Conservation (phyloP, 73 alveolate genomes). For the Uronychia setigera region DNA sequence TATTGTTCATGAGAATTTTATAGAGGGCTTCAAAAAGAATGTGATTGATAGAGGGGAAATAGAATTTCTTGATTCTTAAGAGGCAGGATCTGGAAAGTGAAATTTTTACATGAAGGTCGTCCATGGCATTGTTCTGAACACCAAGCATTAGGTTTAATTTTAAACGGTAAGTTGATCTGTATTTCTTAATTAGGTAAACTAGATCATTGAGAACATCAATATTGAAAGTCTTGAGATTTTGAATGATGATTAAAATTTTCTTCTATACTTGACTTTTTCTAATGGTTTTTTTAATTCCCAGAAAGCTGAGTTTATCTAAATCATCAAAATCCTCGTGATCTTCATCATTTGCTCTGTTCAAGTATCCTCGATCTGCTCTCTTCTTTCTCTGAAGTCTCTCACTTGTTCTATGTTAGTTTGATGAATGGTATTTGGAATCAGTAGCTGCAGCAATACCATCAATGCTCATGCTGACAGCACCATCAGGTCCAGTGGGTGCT, state of each 20-base stretch:
- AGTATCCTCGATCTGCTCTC: neutral
- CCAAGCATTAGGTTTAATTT: constrained; percentile 56
- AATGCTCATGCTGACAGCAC: too few relatives aligned
- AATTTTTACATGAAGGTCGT: constrained; percentile 43
- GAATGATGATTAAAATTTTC: constrained; percentile 36
- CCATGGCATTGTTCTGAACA: constrained; percentile 50
- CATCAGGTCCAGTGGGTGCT: constrained; percentile 3
- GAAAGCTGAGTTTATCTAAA: neutral
- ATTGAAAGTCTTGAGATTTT: constrained; percentile 53
- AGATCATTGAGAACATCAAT: constrained; percentile 45
- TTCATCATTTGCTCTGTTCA: neutral
- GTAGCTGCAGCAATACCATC: too few relatives aligned
- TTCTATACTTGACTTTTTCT: neutral
- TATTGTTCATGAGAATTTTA: neutral
- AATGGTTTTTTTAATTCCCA: neutral
- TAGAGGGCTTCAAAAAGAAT: constrained; percentile 19
- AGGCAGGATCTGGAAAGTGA: constrained; percentile 20
- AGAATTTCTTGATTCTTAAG: constrained; percentile 47
- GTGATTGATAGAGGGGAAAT: constrained; percentile 47
- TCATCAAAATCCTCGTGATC: neutral
- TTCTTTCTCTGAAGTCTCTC: neutral
- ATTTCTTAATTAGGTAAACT: constrained; percentile 47
- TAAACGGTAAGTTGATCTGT: constrained; percentile 30
- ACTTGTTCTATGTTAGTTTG: neutral
- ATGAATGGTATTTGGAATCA: too few relatives aligned